Percentiles rank a stretch among this genome's conserved stretches.
Evolutionary conservation across 1,284 basidiomycete genomes (phyloP).

Genomic region (Trichosporon sp.): DNA sequence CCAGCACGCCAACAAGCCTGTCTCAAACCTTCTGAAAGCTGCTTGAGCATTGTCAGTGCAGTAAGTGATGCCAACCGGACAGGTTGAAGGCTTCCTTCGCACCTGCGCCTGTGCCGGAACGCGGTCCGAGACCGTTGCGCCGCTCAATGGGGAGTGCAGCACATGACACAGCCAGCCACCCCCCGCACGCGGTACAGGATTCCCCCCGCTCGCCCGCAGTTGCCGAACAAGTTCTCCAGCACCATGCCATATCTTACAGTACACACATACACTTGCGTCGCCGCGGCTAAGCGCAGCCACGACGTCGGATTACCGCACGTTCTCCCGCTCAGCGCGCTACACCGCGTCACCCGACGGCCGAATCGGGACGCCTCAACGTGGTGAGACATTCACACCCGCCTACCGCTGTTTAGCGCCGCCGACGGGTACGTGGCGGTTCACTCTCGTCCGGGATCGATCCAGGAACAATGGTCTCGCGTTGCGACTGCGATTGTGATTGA

Average conservation of each 20-base stretch:
- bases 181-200: neutral
- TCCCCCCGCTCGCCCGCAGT: neutral
- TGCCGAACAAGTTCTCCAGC: neutral
- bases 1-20: neutral
- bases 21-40: neutral
- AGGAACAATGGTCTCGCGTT: constrained; percentile 3
- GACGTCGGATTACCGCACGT: neutral
- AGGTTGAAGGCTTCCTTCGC: too few relatives aligned
- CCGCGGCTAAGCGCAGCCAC: neutral
- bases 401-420: neutral
- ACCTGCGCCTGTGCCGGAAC: neutral
- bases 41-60: neutral
- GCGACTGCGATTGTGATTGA: constrained; percentile 4
- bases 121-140: neutral
- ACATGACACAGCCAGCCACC: neutral
- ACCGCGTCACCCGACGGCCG: neutral
- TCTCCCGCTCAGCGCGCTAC: neutral
- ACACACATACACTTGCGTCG: neutral
- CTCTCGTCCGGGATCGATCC: constrained; percentile 15
- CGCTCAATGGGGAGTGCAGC: neutral
- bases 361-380: neutral
- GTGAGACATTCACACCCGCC: neutral
- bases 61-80: neutral
- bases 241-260: neutral
- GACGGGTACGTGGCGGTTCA: constrained; percentile 4